Percentiles rank a stretch among this genome's conserved stretches.
Conservation (phyloP, 2,329 filamentous ascomycete genomes). For the Ceratocystis albifundus region DNA sequence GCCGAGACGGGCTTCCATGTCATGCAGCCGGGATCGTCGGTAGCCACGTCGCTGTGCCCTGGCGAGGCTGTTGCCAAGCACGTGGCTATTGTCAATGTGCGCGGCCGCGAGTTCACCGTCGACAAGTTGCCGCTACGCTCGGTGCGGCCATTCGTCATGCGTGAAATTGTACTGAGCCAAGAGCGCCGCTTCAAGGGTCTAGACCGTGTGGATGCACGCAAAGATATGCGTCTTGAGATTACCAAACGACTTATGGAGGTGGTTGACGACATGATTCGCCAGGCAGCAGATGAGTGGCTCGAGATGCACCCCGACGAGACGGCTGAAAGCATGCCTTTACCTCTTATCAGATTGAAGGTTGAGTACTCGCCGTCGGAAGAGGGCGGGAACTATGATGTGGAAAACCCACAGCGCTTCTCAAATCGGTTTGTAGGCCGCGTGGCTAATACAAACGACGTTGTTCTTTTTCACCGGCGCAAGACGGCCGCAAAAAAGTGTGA, state of each 20-base stretch:
- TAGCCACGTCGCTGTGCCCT: constrained; percentile 81
- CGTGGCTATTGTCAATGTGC: constrained; percentile 73
- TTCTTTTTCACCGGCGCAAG: constrained; percentile 88
- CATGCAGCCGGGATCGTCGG: constrained; percentile 93
- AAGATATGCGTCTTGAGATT: constrained; percentile 71
- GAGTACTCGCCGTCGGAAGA: constrained; percentile 80
- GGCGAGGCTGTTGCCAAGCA: constrained; percentile 88
- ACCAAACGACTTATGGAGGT: constrained; percentile 64
- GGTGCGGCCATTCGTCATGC: constrained; percentile 81
- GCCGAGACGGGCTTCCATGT: constrained; percentile 85
- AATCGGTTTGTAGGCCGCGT: constrained; percentile 84
- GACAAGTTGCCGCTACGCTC: constrained; percentile 76
- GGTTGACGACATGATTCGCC: constrained; percentile 75
- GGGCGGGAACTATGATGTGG: constrained; percentile 65
- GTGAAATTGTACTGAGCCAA: constrained; percentile 64
- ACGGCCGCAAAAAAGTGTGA: constrained; percentile 33
- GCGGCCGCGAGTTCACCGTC: constrained; percentile 66
- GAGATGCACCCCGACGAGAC: constrained; percentile 58
- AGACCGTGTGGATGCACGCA: constrained; percentile 48
- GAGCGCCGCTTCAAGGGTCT: constrained; percentile 67
- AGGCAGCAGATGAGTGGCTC: constrained; percentile 72
- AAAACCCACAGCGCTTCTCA: constrained; percentile 93
- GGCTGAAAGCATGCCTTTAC: constrained; percentile 47
- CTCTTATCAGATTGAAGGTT: constrained; percentile 78
- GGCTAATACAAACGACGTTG: constrained; percentile 85